Percentiles rank a stretch among this genome's conserved stretches.
phyloP scores from a whole-genome alignment of 2,329 filamentous ascomycete species.

The Berkeleyomyces rouxiae region DNA sequence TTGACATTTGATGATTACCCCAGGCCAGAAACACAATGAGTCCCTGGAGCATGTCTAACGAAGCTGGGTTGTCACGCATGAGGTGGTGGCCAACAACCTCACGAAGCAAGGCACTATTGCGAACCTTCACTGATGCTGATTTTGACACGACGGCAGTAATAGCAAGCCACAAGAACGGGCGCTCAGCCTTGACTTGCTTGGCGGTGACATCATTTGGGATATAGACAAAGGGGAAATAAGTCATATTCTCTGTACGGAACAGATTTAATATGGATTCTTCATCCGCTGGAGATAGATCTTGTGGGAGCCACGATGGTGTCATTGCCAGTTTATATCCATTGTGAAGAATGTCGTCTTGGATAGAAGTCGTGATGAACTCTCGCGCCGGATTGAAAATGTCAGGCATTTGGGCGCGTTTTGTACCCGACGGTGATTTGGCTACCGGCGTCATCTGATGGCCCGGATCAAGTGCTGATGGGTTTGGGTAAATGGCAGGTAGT shows the following conservation, averaged over 20 bases:
- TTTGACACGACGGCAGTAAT: slow-evolving; percentile 21
- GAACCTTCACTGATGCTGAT: slow-evolving; percentile 16
- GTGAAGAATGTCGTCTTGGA: not conserved
- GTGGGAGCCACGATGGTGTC: slow-evolving; percentile 9
- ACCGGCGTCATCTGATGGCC: slow-evolving; percentile 6
- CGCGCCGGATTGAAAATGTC: slow-evolving; percentile 12
- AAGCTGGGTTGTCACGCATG: slow-evolving; percentile 16
- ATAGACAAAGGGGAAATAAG: slow-evolving; percentile 19
- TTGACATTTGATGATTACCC: slow-evolving; percentile 16
- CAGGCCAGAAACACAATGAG: slow-evolving; percentile 19
- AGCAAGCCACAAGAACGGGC: slow-evolving; percentile 25
- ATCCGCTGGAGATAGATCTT: not conserved
- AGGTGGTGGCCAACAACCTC: slow-evolving; percentile 17
- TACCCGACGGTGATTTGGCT: not conserved
- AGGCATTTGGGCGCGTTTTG: slow-evolving; percentile 7
- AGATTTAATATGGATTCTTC: slow-evolving; percentile 9
- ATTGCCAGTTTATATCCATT: not conserved
- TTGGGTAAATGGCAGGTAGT: not conserved
- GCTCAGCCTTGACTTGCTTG: slow-evolving; percentile 18
- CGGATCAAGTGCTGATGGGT: not conserved
- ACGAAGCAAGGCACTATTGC: slow-evolving; percentile 17
- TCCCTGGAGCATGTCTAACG: slow-evolving; percentile 19
- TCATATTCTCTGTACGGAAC: slow-evolving; percentile 17
- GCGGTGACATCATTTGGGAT: slow-evolving; percentile 15
- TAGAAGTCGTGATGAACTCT: slow-evolving; percentile 7